Evolutionary conservation across 768 basidiomycete genomes (phyloP).

Genomic region (Cyclocybe cylindracea): DNA sequence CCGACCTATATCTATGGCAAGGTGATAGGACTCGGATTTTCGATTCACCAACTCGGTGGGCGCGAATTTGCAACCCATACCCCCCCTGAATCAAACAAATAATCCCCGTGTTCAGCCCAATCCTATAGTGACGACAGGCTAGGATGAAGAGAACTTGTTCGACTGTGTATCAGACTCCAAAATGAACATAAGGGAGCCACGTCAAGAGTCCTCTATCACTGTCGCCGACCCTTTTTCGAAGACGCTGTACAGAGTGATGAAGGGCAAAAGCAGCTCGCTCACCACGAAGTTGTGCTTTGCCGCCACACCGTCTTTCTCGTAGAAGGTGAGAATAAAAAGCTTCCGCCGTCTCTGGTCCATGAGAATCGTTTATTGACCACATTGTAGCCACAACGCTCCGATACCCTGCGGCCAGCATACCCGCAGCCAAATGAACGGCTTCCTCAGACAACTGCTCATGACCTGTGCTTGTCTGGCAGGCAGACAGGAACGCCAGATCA

Average conservation of each 20-base stretch:
- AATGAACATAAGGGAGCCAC: constrained; percentile 20
- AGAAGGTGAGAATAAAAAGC: constrained; percentile 26
- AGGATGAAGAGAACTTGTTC: too few relatives aligned
- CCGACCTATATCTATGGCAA: too few relatives aligned
- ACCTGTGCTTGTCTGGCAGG: constrained; percentile 38
- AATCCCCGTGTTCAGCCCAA: too few relatives aligned
- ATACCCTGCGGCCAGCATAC: constrained; percentile 34
- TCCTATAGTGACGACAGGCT: too few relatives aligned
- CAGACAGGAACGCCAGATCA: constrained; percentile 39
- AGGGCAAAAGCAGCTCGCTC: constrained; percentile 20
- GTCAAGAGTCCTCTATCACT: constrained; percentile 5
- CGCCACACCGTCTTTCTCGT: background rate
- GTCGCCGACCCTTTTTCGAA: constrained; percentile 10
- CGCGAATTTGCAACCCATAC: too few relatives aligned
- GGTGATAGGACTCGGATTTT: too few relatives aligned
- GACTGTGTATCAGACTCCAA: constrained; percentile 8
- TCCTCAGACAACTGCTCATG: constrained; percentile 29
- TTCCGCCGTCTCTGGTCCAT: constrained; percentile 27
- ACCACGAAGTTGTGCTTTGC: background rate
- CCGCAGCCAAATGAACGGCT: constrained; percentile 37
- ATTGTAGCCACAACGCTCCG: constrained; percentile 36
- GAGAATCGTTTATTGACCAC: constrained; percentile 36
- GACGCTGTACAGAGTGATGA: constrained; percentile 12
- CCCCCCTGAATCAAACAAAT: too few relatives aligned
- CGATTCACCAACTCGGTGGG: too few relatives aligned